phyloP scores from a whole-genome alignment of 2,329 filamentous ascomycete species.

The Colletotrichum cuscutae region DNA sequence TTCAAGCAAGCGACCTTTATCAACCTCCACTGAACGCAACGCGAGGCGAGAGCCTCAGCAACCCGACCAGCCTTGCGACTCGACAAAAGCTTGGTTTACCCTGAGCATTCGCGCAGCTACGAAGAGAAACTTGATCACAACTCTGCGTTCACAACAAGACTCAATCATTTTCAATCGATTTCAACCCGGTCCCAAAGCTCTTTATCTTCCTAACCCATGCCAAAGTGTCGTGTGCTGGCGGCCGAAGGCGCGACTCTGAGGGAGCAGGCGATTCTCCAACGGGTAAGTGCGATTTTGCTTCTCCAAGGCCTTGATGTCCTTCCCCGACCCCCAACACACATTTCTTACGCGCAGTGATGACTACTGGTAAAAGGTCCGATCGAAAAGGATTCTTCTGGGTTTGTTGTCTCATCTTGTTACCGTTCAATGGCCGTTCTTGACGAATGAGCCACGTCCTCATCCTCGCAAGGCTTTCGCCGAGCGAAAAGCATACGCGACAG shows the following conservation, averaged over 20 bases:
- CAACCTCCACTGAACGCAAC: constrained; percentile 27
- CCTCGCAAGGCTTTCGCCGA: neutral
- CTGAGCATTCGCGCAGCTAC: neutral
- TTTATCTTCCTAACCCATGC: constrained; percentile 13
- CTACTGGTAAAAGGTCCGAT: constrained; percentile 74
- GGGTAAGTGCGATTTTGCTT: constrained; percentile 3
- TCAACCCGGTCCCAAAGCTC: neutral
- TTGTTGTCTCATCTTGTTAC: constrained; percentile 41
- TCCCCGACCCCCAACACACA: neutral
- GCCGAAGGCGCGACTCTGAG: constrained; percentile 24
- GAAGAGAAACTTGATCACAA: neutral
- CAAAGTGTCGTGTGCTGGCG: constrained; percentile 8
- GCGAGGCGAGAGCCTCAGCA: constrained; percentile 31
- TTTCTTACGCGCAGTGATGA: constrained; percentile 59
- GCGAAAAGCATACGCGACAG: constrained; percentile 2
- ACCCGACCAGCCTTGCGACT: constrained; percentile 5
- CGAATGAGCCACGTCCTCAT: constrained; percentile 24
- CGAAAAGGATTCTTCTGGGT: constrained; percentile 59
- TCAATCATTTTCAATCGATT: neutral
- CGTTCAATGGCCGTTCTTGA: constrained; percentile 37
- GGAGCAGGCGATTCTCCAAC: neutral
- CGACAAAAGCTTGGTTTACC: neutral
- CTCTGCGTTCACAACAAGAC: neutral
- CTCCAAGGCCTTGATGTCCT: neutral
- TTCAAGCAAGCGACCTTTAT: constrained; percentile 7